phyloP scores from a whole-genome alignment of 2,329 filamentous ascomycete genomes.

The Cordyceps cateniannulata region DNA sequence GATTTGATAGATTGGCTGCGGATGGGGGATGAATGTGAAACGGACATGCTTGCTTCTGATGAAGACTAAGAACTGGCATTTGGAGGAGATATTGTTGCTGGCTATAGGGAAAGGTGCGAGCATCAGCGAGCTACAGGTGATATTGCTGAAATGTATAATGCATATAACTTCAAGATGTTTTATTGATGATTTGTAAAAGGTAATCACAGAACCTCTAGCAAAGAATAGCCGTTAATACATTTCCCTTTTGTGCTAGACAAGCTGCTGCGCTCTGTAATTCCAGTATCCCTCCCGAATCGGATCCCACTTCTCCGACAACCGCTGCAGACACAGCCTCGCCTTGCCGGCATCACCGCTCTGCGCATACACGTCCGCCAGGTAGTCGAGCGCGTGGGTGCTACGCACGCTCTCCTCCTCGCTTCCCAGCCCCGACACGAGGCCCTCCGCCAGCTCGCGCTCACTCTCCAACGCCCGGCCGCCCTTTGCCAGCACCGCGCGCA shows the following conservation, averaged over 20 bases:
- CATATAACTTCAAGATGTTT: not conserved
- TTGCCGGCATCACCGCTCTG: constrained; percentile 50
- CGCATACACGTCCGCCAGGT: constrained; percentile 62
- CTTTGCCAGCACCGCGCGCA: constrained; percentile 68
- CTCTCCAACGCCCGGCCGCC: constrained; percentile 45
- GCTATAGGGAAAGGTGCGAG: not conserved
- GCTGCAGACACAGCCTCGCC: constrained; percentile 62
- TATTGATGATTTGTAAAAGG: not conserved
- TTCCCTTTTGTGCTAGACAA: constrained; percentile 12
- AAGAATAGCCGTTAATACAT: too few relatives aligned
- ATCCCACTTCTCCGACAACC: constrained; percentile 82
- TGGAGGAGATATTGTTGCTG: not conserved
- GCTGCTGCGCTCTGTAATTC: constrained; percentile 49
- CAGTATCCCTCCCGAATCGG: constrained; percentile 88
- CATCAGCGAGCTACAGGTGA: not conserved
- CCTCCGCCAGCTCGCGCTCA: constrained; percentile 41
- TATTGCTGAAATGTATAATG: too few relatives aligned
- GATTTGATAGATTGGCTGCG: not conserved
- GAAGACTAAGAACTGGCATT: too few relatives aligned
- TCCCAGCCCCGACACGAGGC: constrained; percentile 44
- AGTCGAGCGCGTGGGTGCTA: constrained; percentile 63
- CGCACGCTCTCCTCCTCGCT: constrained; percentile 44
- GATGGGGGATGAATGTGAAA: not conserved
- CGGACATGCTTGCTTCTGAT: not conserved
- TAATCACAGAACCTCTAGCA: too few relatives aligned